Evolutionary conservation across 495 filamentous ascomycete genomes (phyloP).

Genomic region (Mytilinidion resinicola): DNA sequence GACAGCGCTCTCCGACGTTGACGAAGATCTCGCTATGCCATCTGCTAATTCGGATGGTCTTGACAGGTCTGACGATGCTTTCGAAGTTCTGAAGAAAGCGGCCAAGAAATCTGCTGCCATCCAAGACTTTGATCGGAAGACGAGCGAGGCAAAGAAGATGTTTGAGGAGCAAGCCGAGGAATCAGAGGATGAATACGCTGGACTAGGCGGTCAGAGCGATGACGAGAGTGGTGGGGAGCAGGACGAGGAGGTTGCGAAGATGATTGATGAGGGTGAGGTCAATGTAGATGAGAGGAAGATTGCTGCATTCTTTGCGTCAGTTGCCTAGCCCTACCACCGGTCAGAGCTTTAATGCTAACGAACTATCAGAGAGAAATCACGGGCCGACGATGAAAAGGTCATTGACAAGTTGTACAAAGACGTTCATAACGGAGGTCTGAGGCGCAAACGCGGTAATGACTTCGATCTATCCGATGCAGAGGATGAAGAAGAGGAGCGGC

Average conservation of each 20-base stretch:
- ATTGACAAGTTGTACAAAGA: slow-evolving; percentile 87
- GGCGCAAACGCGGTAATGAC: slow-evolving; percentile 69
- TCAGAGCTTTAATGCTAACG: too few species aligned
- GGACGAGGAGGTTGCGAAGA: slow-evolving; percentile 64
- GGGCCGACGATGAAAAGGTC: slow-evolving; percentile 68
- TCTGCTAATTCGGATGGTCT: slow-evolving; percentile 20
- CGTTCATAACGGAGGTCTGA: slow-evolving; percentile 76
- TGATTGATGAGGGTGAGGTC: slow-evolving; percentile 79
- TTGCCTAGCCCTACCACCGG: slow-evolving; percentile 16
- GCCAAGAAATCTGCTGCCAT: slow-evolving; percentile 46
- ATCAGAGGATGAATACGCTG: slow-evolving; percentile 97
- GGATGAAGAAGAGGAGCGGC: slow-evolving; percentile 69
- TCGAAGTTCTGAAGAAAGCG: slow-evolving; percentile 70
- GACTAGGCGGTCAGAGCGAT: slow-evolving; percentile 82
- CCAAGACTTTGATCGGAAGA: slow-evolving; percentile 69
- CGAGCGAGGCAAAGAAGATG: slow-evolving; percentile 80
- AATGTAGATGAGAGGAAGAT: slow-evolving; percentile 70
- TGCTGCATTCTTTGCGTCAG: slow-evolving; percentile 85
- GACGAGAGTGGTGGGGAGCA: slow-evolving; percentile 74
- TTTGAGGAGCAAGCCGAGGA: slow-evolving; percentile 92
- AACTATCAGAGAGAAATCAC: slow-evolving; percentile 52
- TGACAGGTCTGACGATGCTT: slow-evolving; percentile 47
- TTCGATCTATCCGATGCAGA: slow-evolving; percentile 81
- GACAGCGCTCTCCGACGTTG: slow-evolving; percentile 33
- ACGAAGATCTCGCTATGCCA: slow-evolving; percentile 27